Percentiles rank a stretch among this genome's conserved stretches.
phyloP scores from a whole-genome alignment of 768 basidiomycete species.

The Tylopilus rubrobrunneus region DNA sequence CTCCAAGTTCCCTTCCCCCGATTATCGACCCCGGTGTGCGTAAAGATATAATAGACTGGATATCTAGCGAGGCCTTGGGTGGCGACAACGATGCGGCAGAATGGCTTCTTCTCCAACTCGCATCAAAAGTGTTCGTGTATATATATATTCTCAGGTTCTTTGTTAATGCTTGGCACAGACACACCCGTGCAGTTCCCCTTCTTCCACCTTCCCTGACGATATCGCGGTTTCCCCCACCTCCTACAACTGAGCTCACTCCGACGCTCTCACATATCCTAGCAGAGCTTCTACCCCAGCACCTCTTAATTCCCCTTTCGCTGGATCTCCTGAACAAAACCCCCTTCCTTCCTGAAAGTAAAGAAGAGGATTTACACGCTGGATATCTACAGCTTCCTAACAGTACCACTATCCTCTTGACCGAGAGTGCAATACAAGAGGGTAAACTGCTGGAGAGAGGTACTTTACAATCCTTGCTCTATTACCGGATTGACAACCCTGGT shows the following conservation, averaged over 20 bases:
- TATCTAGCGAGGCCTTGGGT: conserved; percentile 64
- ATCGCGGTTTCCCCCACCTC: conserved; percentile 54
- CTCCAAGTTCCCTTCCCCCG: conserved; percentile 2
- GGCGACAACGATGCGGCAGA: conserved; percentile 70
- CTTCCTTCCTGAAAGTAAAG: conserved; percentile 64
- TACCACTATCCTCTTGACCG: conserved; percentile 58
- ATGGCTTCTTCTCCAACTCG: conserved; percentile 62
- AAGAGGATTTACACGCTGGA: conserved; percentile 72
- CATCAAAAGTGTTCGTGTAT: conserved; percentile 59
- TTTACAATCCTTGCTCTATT: neutral
- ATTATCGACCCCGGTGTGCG: conserved; percentile 31
- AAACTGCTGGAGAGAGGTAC: conserved; percentile 49
- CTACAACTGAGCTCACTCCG: conserved; percentile 33
- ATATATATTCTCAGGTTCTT: neutral
- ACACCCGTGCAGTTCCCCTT: conserved; percentile 63
- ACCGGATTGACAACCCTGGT: neutral
- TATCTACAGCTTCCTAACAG: conserved; percentile 68
- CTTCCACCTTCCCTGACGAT: conserved; percentile 65
- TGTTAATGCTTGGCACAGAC: conserved; percentile 37
- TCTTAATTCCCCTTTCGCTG: conserved; percentile 58
- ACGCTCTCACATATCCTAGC: conserved; percentile 52
- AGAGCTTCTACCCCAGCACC: conserved; percentile 54
- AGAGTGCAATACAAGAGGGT: conserved; percentile 67
- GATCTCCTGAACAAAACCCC: conserved; percentile 51
- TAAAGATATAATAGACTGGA: conserved; percentile 63